Conservation (phyloP, 257 asterid species). For the Solanum megistacrolobum region DNA sequence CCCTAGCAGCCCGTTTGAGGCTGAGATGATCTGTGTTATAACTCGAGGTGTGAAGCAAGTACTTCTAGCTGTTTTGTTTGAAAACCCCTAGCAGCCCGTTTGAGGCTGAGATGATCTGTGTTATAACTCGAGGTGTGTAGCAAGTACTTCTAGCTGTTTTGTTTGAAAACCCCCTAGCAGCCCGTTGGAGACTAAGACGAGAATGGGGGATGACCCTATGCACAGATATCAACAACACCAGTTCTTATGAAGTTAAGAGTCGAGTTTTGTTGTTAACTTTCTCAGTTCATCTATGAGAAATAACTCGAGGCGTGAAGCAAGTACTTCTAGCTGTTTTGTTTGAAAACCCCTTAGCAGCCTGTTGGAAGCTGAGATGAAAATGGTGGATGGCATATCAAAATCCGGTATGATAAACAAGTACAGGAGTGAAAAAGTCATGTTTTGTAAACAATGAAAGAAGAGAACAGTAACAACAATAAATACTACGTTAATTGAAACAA, state of each 20-base stretch:
- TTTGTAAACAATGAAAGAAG: neutral
- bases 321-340: no score
- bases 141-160: neutral
- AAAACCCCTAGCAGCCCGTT: neutral
- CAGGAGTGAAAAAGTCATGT: neutral
- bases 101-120: neutral
- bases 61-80: no score
- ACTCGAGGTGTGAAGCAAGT: neutral
- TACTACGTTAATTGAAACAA: neutral
- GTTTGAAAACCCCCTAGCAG: neutral
- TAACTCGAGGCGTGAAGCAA: neutral
- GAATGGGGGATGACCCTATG: neutral
- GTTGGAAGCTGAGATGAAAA: no score
- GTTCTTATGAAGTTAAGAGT: neutral
- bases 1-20: neutral
- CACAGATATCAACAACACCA: neutral
- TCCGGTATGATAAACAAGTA: neutral
- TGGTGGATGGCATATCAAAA: neutral
- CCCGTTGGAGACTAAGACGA: neutral
- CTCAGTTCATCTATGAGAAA: neutral
- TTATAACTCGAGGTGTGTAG: neutral
- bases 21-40: neutral
- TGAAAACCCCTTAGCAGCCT: neutral
- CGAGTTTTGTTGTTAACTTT: neutral
- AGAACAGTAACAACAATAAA: neutral